These are phyloP conservation scores for Blastobotrys proliferans DNA, from an alignment of 1,139 yeast genomes.

Conservation along the genomic window DNA sequence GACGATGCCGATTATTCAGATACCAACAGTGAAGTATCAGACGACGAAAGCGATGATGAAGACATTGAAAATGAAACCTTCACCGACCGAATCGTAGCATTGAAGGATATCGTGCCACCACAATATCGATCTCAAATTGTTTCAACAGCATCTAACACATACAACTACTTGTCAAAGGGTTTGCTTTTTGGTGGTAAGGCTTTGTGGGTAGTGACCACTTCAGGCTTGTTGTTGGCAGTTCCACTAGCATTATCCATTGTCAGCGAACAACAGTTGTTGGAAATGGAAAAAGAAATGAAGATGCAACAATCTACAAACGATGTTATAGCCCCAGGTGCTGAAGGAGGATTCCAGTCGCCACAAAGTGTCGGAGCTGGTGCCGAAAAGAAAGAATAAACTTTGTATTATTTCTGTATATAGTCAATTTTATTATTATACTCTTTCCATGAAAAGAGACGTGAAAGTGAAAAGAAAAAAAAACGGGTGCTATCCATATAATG, in stretches of 20 bases:
- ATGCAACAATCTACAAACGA: conserved; percentile 83
- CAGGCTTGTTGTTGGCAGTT: conserved; percentile 82
- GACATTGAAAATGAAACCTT: conserved; percentile 80
- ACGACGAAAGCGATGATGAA: conserved; percentile 64
- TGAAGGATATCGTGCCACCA: conserved; percentile 90
- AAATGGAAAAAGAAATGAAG: conserved; percentile 89
- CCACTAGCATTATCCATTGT: conserved; percentile 87
- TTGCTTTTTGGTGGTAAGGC: conserved; percentile 63
- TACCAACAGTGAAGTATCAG: conserved; percentile 39
- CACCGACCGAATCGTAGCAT: conserved; percentile 81
- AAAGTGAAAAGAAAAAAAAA: not conserved
- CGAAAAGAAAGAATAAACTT: not conserved
- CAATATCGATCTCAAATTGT: conserved; percentile 59
- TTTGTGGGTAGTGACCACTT: conserved; percentile 82
- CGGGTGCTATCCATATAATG: conserved; percentile 10
- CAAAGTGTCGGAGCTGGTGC: conserved; percentile 20
- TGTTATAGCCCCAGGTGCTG: conserved; percentile 73
- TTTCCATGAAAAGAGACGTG: not conserved
- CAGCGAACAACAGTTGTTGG: conserved; percentile 89
- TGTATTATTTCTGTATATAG: conserved; percentile 2
- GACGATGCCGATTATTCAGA: conserved; percentile 34
- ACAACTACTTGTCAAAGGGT: conserved; percentile 37
- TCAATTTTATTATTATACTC: not conserved
- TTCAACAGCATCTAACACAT: conserved; percentile 31
- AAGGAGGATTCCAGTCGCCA: conserved; percentile 46